Conservation (phyloP, 106 monocot genomes). For the Cymbidium sinense region DNA sequence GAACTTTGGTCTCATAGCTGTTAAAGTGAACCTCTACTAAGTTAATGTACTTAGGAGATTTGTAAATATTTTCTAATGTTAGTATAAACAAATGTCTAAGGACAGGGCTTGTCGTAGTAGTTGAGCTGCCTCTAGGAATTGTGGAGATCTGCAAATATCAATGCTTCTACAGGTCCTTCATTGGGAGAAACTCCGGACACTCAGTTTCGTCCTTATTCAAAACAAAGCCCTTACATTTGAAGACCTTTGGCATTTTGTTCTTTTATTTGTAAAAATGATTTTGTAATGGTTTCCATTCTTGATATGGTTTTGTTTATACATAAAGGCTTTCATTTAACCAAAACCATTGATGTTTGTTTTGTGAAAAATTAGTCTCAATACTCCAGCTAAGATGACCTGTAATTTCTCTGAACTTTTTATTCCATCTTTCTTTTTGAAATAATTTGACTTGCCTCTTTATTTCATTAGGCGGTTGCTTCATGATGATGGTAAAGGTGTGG, state of each 20-base stretch:
- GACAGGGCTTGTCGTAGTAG: background rate
- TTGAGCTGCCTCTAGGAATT: background rate
- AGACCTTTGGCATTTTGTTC: background rate
- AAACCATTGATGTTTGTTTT: background rate
- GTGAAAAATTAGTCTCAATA: background rate
- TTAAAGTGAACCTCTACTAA: background rate
- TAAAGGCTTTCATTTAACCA: no score
- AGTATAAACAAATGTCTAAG: background rate
- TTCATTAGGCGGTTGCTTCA: conserved; percentile 63
- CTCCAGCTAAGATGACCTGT: background rate
- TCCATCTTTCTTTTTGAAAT: background rate
- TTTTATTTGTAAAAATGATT: no score
- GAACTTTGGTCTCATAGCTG: background rate
- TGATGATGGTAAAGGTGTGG: conserved; percentile 94
- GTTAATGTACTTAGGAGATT: background rate
- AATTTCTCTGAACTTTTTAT: background rate
- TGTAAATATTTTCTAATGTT: background rate
- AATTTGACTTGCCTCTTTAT: conserved; percentile 7
- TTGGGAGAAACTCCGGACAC: no score
- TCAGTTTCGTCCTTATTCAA: no score
- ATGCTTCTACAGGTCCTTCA: background rate
- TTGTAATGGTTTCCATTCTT: background rate
- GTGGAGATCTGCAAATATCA: background rate
- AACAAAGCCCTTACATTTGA: background rate
- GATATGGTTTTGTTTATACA: background rate